Conservation (phyloP, 306 rosid species). For the Corylus americana region DNA sequence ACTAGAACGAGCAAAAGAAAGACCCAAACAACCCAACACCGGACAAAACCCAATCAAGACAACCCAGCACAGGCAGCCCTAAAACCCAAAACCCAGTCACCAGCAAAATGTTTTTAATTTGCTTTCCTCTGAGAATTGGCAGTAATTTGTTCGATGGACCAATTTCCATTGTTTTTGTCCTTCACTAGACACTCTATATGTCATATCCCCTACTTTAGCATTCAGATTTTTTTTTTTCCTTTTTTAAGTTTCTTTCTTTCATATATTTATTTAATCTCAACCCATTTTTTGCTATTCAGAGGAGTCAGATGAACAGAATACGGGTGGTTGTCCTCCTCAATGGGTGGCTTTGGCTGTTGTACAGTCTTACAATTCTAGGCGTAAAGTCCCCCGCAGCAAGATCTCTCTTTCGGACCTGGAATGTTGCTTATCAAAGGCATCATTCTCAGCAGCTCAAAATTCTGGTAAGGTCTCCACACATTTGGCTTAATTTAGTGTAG, state of each 20-base stretch:
- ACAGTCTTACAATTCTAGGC: constrained; percentile 82
- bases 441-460: constrained; percentile 67
- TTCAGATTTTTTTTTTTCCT: background rate
- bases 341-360: constrained; percentile 91
- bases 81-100: too few species aligned
- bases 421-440: constrained; percentile 67
- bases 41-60: too few species aligned
- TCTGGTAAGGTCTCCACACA: constrained; percentile 48
- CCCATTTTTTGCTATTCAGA: constrained; percentile 39
- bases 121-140: background rate
- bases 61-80: too few species aligned
- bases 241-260: background rate
- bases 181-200: background rate
- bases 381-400: constrained; percentile 73
- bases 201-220: background rate
- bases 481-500: constrained; percentile 1
- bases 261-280: background rate
- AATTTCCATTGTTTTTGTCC: background rate
- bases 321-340: constrained; percentile 40
- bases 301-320: constrained; percentile 33
- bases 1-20: too few species aligned
- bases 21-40: too few species aligned
- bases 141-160: background rate
- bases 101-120: background rate
- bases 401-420: constrained; percentile 76